phyloP scores from a whole-genome alignment of 306 rosid genomes.

The Glycine soja region DNA sequence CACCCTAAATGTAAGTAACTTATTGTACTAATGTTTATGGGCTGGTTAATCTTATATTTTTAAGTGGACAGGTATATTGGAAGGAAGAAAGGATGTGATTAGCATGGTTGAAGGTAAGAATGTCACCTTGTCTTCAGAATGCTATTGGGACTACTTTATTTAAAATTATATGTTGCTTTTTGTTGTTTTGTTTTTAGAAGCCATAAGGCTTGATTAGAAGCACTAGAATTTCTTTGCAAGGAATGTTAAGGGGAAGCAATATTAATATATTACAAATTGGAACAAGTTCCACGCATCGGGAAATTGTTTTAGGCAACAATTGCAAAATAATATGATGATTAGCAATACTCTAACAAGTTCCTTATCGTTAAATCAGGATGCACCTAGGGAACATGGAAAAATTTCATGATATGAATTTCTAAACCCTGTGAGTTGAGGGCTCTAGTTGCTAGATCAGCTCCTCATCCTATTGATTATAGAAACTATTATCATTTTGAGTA shows the following conservation, averaged over 20 bases:
- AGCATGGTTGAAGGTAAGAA: conserved; percentile 71
- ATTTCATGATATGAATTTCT: conserved; percentile 32
- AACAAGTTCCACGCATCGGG: conserved; percentile 25
- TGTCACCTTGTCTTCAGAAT: conserved; percentile 20
- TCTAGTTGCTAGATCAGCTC: background rate
- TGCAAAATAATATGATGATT: conserved; percentile 13
- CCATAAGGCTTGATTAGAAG: background rate
- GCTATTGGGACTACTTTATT: conserved; percentile 12
- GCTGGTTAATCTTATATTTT: conserved; percentile 8
- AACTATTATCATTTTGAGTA: background rate
- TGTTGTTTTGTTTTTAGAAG: background rate
- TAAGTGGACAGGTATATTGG: conserved; percentile 60
- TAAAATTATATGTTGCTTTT: background rate
- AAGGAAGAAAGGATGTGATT: conserved; percentile 58
- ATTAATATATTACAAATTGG: conserved; percentile 1
- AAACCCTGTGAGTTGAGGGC: conserved; percentile 18
- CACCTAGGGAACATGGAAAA: conserved; percentile 31
- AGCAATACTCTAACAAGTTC: too few relatives aligned
- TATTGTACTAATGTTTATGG: background rate
- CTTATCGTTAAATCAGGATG: background rate
- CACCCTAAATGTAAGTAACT: background rate
- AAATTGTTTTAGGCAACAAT: conserved; percentile 20
- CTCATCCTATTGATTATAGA: background rate
- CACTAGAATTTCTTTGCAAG: conserved; percentile 9
- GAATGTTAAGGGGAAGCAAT: background rate